Conservation (phyloP, 1,284 basidiomycete species). For the Phaffia rhodozyma region DNA sequence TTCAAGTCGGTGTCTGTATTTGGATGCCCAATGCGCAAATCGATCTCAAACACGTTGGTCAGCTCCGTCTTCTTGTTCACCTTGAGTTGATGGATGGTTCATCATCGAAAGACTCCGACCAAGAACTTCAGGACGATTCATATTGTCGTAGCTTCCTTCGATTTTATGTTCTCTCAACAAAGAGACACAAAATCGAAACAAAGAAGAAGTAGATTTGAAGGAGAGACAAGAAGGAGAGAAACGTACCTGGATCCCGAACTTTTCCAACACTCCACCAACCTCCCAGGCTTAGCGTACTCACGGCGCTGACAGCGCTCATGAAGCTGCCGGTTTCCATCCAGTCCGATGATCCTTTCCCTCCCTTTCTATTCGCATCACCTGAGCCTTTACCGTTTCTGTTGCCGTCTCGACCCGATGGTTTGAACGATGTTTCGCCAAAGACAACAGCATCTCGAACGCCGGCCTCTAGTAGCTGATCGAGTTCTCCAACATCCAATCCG, state of each 20-base stretch:
- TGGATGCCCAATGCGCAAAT: not conserved
- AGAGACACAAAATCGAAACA: no score
- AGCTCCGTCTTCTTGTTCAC: no score
- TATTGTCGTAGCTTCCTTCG: no score
- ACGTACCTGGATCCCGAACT: conserved; percentile 14
- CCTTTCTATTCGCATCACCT: not conserved
- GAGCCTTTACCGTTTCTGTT: no score
- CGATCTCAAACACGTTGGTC: no score
- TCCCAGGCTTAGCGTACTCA: conserved; percentile 13
- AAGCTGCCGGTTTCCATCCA: conserved; percentile 16
- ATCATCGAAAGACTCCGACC: no score
- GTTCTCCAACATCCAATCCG: conserved; percentile 17
- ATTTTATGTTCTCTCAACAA: no score
- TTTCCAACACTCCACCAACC: conserved; percentile 15
- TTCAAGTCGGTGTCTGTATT: conserved; percentile 14
- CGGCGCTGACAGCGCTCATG: conserved; percentile 3
- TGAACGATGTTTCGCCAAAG: not conserved
- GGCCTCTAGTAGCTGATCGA: conserved; percentile 20
- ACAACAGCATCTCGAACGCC: conserved; percentile 12
- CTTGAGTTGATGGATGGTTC: no score
- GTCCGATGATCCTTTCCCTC: not conserved
- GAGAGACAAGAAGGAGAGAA: no score
- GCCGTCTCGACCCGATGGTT: no score
- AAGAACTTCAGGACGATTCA: no score
- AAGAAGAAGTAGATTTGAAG: no score